A percentile compares a stretch with the other conserved stretches of the same genome.
phyloP scores from a whole-genome alignment of 768 basidiomycete genomes.

The Auriscalpium vulgare region DNA sequence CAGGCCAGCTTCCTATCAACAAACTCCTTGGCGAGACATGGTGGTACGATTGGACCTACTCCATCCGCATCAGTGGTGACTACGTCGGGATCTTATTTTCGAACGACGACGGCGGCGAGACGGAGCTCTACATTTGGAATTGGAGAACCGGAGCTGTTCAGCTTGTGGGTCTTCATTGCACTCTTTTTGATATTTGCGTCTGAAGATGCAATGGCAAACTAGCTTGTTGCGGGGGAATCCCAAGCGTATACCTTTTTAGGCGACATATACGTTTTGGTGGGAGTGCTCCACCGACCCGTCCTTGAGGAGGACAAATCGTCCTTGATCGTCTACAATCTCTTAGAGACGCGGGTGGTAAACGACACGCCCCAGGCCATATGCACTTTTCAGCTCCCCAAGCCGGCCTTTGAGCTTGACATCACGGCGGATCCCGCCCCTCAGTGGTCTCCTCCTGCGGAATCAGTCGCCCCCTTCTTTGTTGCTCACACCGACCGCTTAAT shows the following conservation, averaged over 20 bases:
- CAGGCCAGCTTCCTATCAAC: slow-evolving; percentile 6
- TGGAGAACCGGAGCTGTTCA: slow-evolving; percentile 10
- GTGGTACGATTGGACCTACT: neutral
- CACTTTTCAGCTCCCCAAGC: neutral
- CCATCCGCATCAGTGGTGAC: slow-evolving; percentile 9
- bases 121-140: slow-evolving; percentile 11
- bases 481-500: slow-evolving; percentile 4
- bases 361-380: neutral
- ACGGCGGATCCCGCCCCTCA: slow-evolving; percentile 5
- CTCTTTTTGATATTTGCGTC: neutral
- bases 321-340: slow-evolving; percentile 4
- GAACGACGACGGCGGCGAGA: neutral
- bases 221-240: neutral
- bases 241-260: slow-evolving; percentile 9
- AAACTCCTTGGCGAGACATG: neutral
- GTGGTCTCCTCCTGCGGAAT: neutral
- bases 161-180: neutral
- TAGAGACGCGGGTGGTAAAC: neutral
- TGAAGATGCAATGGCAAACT: neutral
- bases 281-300: neutral
- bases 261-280: slow-evolving; percentile 1
- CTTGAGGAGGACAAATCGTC: neutral
- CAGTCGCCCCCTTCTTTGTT: slow-evolving; percentile 21
- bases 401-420: neutral
- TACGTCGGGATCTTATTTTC: slow-evolving; percentile 8